Percentiles rank a stretch among this genome's conserved stretches.
Evolutionary conservation across 2,329 filamentous ascomycete species (phyloP).

Genomic region (Tolypocladium ovalisporum): DNA sequence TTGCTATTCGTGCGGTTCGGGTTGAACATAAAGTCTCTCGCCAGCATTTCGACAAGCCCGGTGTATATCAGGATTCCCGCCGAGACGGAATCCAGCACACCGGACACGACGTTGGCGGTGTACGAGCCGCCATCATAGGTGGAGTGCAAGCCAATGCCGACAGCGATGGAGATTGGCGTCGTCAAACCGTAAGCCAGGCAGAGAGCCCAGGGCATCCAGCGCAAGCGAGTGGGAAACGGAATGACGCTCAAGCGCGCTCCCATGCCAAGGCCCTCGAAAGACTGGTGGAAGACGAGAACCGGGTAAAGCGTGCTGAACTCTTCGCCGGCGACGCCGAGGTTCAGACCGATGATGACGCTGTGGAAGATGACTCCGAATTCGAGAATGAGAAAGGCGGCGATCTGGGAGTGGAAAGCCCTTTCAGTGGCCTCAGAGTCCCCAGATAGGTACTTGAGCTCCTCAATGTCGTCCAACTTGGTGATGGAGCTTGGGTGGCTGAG

Average conservation of each 20-base stretch:
- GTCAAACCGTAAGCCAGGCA: slow-evolving; percentile 38
- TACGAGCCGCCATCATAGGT: slow-evolving; percentile 10
- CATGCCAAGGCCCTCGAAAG: slow-evolving; percentile 52
- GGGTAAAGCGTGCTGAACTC: slow-evolving; percentile 48
- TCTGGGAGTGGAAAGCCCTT: slow-evolving; percentile 21
- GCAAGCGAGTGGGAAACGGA: slow-evolving; percentile 29
- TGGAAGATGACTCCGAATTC: slow-evolving; percentile 55
- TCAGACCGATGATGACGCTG: slow-evolving; percentile 52
- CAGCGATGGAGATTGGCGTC: slow-evolving; percentile 39
- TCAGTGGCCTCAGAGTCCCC: background rate
- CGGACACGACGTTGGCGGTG: background rate
- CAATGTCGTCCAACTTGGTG: background rate
- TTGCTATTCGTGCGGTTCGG: slow-evolving; percentile 54
- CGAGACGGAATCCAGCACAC: background rate
- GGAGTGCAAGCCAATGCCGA: slow-evolving; percentile 32
- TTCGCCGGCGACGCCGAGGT: slow-evolving; percentile 44
- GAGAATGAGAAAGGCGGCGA: slow-evolving; percentile 35
- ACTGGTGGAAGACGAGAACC: slow-evolving; percentile 52
- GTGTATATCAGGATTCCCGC: background rate
- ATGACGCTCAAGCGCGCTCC: slow-evolving; percentile 49
- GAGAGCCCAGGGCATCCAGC: slow-evolving; percentile 37
- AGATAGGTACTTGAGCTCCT: background rate
- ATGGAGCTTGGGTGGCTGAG: background rate
- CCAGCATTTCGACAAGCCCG: background rate
- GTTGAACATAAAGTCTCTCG: slow-evolving; percentile 70